Conservation (phyloP, 2,329 filamentous ascomycete species). For the Neonectria coccinea region DNA sequence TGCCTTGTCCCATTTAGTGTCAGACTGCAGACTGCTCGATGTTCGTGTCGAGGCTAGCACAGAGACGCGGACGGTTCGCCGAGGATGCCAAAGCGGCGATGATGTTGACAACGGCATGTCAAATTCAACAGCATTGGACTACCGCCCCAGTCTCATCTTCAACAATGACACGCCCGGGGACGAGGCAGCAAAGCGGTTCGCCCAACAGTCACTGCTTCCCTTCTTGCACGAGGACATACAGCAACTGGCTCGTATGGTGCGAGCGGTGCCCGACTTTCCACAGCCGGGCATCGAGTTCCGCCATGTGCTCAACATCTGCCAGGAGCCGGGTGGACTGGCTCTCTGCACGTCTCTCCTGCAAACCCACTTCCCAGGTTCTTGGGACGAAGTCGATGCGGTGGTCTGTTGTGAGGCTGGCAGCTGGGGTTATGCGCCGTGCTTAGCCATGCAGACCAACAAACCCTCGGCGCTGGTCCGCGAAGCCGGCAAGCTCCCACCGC, state of each 20-base stretch:
- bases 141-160: constrained; percentile 61
- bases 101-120: constrained; percentile 13
- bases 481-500: constrained; percentile 69
- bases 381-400: constrained; percentile 59
- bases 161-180: constrained; percentile 61
- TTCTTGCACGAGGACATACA: constrained; percentile 60
- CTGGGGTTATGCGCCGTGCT: constrained; percentile 64
- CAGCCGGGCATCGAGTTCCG: constrained; percentile 64
- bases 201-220: constrained; percentile 55
- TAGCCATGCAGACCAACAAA: constrained; percentile 56
- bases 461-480: constrained; percentile 65
- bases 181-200: constrained; percentile 55
- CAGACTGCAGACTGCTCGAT: constrained; percentile 65
- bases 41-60: constrained; percentile 59
- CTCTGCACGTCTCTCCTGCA: constrained; percentile 64
- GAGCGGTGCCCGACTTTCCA: constrained; percentile 62
- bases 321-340: constrained; percentile 62
- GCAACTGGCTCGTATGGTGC: constrained; percentile 63
- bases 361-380: constrained; percentile 58
- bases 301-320: constrained; percentile 67
- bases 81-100: constrained; percentile 38
- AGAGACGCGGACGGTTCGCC: constrained; percentile 52
- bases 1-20: constrained; percentile 65
- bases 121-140: constrained; percentile 41
- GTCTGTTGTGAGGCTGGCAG: constrained; percentile 69